Base-by-base conservation (phyloP, 2,329 filamentous ascomycete genomes). In the Mollisia scopiformis region DNA sequence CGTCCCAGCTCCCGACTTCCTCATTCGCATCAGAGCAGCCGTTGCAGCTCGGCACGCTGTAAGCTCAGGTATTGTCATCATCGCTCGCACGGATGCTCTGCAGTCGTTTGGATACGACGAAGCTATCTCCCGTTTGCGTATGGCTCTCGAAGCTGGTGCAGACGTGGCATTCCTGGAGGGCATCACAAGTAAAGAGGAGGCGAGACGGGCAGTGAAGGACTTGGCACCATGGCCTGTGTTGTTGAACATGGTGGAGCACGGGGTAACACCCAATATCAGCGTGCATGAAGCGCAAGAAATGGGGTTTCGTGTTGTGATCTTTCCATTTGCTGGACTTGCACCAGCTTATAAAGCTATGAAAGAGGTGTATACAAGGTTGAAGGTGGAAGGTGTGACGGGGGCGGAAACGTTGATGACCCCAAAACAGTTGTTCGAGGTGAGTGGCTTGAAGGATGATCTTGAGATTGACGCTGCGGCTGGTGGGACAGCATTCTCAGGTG, bases 131-230 rank as follows among this genome's bases (percentile, higher is more conserved):
- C 75, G 85, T 2, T 73, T 88, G 13, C 75, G 75, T 55, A 78
- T 73, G 0, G 86, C 86, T 0, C 74, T 80, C 0, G 77, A 77
- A 2, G 80, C 79, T 13, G 85, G 86, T 23, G 85, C 85, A 1
- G 86, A 89, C 65, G 82, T 83, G 2, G 81, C 79, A 0, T 82
- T 89, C 61, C 78, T 88, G 4, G 87, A 89, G 66, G 87, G 84
- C 6, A 77, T 88, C 59, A 77, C 75, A 2, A 78, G 75, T 1
- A 77, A 77, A 14, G 83, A 83, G 50, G 76, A 87, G 67, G 81
- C 79, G 1, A 71, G 74, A 19, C 71, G 75, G 53, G 76, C 78
- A 1, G 79, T 81, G n/a, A 67, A 75, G 21, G 78, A 80, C 6
- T 72, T 86, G 1, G 77, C 78, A 2, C 80, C 80, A 0, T 79